Evolutionary conservation across 768 basidiomycete genomes (phyloP), one percentile per base, ranked within the genome.

Genomic region (Russula ochroleuca): DNA sequence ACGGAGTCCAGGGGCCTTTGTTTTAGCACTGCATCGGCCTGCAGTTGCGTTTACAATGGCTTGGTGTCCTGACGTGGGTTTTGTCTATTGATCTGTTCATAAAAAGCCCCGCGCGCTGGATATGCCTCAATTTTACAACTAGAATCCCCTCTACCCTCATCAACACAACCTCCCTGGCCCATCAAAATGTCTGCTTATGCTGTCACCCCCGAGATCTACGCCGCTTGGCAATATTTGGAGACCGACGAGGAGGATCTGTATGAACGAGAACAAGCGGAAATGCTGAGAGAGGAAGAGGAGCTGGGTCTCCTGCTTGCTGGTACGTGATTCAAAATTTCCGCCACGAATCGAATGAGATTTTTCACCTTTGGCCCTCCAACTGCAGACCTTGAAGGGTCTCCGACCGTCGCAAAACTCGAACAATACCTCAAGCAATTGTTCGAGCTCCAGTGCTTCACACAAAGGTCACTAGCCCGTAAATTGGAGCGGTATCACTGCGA

Each of bases 351-450:
- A 41, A 2, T 15, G 7, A 3, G 19, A 0, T 1, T 31, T 35
- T 23, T 57, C 3, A 51, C 23, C 10, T 2, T 15, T 11, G 13
- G 23, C 9, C 14, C 17, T n/a, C 25, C 1, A 49, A 49, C 11
- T 25, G 11, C 23, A 58, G 62, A 58, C 0, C 8, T 63, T 17
- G 9, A 57, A 38, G 28, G 28, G 23, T 58, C 62, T 5, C 56
- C 49, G 17, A 63, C 25, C 0, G 19, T 47, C 21, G 62, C 52
- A 8, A 63, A 47, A 2, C 9, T 57, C 2, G 13, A 35, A 10
- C 2, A 1, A 2, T 63, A 31, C 25, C 31, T 58, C 10, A 53
- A 47, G 25, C 56, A 7, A 8, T 13, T 9, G 15, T 17, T 45
- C 15, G 41, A 47, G 19, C 41, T 58, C 50, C 19, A 31, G 6